Base-by-base conservation (phyloP, 2,329 filamentous ascomycete species). In the Cordyceps cateniannulata region DNA sequence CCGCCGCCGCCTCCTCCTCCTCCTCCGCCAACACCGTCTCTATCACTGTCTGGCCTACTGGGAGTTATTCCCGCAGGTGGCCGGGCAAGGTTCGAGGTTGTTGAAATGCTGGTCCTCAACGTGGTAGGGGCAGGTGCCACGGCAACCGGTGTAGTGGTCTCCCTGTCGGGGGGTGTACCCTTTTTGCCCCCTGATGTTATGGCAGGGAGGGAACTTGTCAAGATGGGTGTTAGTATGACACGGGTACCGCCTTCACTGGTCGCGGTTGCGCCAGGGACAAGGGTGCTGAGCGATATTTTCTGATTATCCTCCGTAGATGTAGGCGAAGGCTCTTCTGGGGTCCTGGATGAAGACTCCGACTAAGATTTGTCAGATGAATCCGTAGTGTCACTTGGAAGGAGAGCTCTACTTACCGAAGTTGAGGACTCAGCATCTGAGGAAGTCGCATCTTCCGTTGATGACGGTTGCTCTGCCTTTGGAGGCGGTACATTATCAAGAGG, bases 391-490 rank as follows among this genome's bases (percentile, higher is more conserved):
- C 5, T 5, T 1, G 9, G 4, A 27, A 8, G 14, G 38, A n/a
- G 5, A 18, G 8, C 1, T 38, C 12, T 57, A 57, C 3, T n/a
- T 49, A 57, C 54, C 42, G 40, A 45, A 20, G 24, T 49, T 10
- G 8, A 20, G 12, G 40, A 48, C 18, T 22, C 14, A 10, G 32
- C 12, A 9, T 58, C 45, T 40, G 35, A 44, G 16, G 25, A 2
- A 4, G 10, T 35, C 3, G 42, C 24, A 29, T 32, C 24, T 47
- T 42, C 18, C 42, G 12, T 35, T 24, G 44, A 38, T 4, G 35
- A 24, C 7, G 56, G 56, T 20, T 59, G 32, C 24, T 61, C 59
- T 32, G 51, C 59, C 35, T 61, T 61, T 22, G 59, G 59, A 10
- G 59, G 59, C 1, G 59, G 59, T 5, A 61, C 8, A 50, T 45